These are phyloP conservation scores for Alternaria metachromatica DNA, from an alignment of 2,329 filamentous ascomycete genomes.

Conservation along the genomic window DNA sequence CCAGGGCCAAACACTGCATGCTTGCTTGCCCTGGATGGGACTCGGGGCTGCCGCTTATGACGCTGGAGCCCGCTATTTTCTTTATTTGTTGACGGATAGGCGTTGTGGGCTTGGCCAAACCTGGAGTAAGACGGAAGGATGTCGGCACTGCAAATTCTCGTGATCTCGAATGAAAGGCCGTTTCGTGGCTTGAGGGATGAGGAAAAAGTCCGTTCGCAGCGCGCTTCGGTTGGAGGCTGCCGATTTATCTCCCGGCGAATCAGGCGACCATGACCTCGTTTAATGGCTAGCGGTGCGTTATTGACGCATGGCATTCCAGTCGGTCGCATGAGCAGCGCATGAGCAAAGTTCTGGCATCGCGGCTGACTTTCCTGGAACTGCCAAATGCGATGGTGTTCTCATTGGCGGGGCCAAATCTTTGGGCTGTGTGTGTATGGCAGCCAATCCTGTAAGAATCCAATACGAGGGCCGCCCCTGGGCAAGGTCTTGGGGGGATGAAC, in stretches of 20 bases:
- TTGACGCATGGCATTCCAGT: not conserved
- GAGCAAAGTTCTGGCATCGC: constrained; percentile 1
- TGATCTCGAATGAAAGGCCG: not conserved
- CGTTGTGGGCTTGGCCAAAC: not conserved
- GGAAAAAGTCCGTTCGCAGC: not conserved
- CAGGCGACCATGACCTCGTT: not conserved
- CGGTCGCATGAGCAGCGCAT: constrained; percentile 9
- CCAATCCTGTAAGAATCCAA: not conserved
- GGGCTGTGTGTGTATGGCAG: not conserved
- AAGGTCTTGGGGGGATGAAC: not conserved
- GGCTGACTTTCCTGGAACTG: constrained; percentile 4
- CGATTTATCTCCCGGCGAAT: constrained; percentile 9
- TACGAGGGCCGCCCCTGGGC: not conserved
- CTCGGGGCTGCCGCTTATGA: constrained; percentile 2
- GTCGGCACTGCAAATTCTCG: not conserved
- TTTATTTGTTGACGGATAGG: constrained; percentile 1
- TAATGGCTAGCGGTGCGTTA: constrained; percentile 2
- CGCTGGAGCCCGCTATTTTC: constrained; percentile 1
- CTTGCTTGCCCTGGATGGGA: not conserved
- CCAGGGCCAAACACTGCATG: not conserved
- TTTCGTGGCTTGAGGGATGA: not conserved
- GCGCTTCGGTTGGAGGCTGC: constrained; percentile 5
- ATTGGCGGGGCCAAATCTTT: not conserved
- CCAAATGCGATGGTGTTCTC: not conserved
- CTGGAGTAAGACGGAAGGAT: not conserved